Evolutionary conservation across 768 basidiomycete species (phyloP), one percentile per base, ranked within the genome.

Genomic region (Leucocoprinus birnbaumii): DNA sequence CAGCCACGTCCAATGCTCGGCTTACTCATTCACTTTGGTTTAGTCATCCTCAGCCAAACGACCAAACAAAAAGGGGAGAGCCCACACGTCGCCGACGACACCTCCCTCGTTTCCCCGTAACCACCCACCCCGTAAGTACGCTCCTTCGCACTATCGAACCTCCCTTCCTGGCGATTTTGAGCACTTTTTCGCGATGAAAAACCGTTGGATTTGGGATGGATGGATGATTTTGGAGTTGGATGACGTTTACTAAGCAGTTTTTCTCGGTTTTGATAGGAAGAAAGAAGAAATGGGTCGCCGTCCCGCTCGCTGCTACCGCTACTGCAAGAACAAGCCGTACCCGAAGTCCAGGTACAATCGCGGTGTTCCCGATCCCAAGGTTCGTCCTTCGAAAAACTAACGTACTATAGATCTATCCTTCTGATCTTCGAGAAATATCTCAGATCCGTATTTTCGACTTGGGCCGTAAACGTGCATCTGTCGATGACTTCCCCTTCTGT

Each of bases 241-340:
- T 56, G 61, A 53, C 55, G 59, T 49, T 51, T 40, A 22, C 48
- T 56, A 45, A 53, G 37, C 46, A 44, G 59, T 44, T 31, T 16
- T 19, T 50, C 21, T 34, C 47, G 34, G 14, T 35, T 35, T 35
- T 7, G 34, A 24, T 26, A 16, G 14, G 3, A n/a, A 45, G 26
- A 6, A 51, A 38, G 26, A 49, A 18, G 62, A 66, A 66, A 97
- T 97, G 94, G 94, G 94, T 83, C 92, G 94, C 72, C 91, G 94
- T 80, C 94, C 94, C 61, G 93, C 94, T 76, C 89, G 91, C 66
- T 97, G 94, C 85, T 96, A 96, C 80, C 89, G 94, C 63, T 98
- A 98, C 80, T 98, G 94, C 85, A 98, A 98, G 80, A 96, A 95
- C 85, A 98, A 98, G 85, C 94, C 96, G 22, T 95, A 91, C 79